phyloP scores from a whole-genome alignment of 805 yeast species.

The Candida nitratophila region DNA sequence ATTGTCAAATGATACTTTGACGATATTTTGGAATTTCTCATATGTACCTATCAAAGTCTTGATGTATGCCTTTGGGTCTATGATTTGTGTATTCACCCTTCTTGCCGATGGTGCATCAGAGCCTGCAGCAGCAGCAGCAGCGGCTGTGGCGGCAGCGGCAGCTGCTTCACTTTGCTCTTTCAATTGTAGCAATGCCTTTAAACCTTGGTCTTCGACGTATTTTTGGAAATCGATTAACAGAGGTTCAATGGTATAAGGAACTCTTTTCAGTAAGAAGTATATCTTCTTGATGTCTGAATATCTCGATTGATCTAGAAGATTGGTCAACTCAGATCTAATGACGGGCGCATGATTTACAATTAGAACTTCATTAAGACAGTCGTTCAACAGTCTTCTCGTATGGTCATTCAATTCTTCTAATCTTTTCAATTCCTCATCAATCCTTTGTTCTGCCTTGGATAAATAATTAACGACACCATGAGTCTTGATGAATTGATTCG shows the following conservation, averaged over 20 bases:
- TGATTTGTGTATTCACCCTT: conserved; percentile 24
- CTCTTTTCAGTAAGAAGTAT: conserved; percentile 69
- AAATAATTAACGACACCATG: conserved; percentile 89
- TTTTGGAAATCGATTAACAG: conserved; percentile 65
- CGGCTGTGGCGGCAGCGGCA: conserved; percentile 5
- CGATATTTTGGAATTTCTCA: conserved; percentile 57
- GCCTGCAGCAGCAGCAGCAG: conserved; percentile 6
- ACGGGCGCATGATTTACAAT: conserved; percentile 72
- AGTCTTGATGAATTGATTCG: conserved; percentile 53
- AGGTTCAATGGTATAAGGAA: conserved; percentile 72
- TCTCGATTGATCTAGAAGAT: conserved; percentile 67
- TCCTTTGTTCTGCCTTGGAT: conserved; percentile 74
- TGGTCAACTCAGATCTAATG: conserved; percentile 69
- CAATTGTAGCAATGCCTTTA: conserved; percentile 51
- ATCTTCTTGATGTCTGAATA: conserved; percentile 70
- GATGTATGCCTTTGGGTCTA: conserved; percentile 75
- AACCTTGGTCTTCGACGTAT: conserved; percentile 64
- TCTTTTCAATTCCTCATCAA: conserved; percentile 76
- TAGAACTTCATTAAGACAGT: conserved; percentile 65
- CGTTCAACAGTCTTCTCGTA: conserved; percentile 71
- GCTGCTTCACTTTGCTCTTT: conserved; percentile 22
- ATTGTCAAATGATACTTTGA: conserved; percentile 57
- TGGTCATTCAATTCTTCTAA: conserved; percentile 79
- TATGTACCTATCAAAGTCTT: conserved; percentile 70
- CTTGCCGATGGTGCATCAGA: conserved; percentile 21